Percentiles rank a stretch among this genome's conserved stretches.
Evolutionary conservation across 2,329 filamentous ascomycete genomes (phyloP).

Genomic region (Scorias spongiosa): DNA sequence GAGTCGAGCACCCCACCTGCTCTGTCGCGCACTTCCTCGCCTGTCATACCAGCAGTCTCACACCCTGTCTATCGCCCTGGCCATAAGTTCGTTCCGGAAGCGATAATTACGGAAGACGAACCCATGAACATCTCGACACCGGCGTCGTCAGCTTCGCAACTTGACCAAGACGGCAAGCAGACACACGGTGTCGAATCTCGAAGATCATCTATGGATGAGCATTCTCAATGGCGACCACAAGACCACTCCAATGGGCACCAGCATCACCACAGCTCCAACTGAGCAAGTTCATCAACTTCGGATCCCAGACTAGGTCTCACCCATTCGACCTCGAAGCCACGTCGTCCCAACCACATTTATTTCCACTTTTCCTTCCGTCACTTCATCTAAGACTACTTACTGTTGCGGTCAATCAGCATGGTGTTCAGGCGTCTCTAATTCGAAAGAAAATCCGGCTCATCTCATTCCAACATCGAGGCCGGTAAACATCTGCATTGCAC

Average conservation of each 20-base stretch:
- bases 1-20: neutral
- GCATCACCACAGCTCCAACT: neutral
- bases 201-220: neutral
- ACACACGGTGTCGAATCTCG: neutral
- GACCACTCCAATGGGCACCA: neutral
- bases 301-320: too few relatives aligned
- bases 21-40: neutral
- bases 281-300: too few relatives aligned
- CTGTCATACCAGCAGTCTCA: conserved; percentile 8
- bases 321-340: too few relatives aligned
- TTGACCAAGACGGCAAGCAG: neutral
- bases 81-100: conserved; percentile 15
- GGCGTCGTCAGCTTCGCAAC: neutral
- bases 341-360: neutral
- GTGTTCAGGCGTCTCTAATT: neutral
- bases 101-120: conserved; percentile 14
- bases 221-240: neutral
- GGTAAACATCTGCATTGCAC: too few relatives aligned
- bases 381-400: neutral
- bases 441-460: too few relatives aligned
- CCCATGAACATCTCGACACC: conserved; percentile 11
- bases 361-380: neutral
- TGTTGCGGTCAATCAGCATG: neutral
- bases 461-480: too few relatives aligned
- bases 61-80: conserved; percentile 16